Evolutionary conservation across 2,329 filamentous ascomycete genomes (phyloP).

Genomic region (Colletotrichum sp.): DNA sequence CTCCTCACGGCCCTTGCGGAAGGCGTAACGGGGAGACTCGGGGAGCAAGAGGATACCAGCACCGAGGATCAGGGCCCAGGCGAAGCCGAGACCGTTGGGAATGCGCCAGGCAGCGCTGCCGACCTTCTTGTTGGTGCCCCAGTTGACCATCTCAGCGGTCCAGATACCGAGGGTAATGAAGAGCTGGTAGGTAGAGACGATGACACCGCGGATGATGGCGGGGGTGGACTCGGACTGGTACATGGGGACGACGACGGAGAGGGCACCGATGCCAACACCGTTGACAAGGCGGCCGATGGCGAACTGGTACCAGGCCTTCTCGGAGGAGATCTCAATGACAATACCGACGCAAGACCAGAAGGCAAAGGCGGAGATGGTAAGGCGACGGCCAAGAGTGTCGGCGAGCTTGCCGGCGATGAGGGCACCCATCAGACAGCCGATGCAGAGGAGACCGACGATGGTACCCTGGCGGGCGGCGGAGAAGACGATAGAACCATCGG

Average conservation of each 20-base stretch:
- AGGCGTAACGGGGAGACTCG: constrained; percentile 59
- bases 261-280: constrained; percentile 68
- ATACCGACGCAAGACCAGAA: constrained; percentile 70
- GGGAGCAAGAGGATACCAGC: constrained; percentile 57
- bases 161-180: constrained; percentile 74
- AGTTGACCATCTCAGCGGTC: constrained; percentile 64
- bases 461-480: constrained; percentile 65
- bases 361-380: constrained; percentile 66
- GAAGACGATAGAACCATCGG: constrained; percentile 51
- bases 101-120: constrained; percentile 66
- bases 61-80: constrained; percentile 59
- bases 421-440: constrained; percentile 65
- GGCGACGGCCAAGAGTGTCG: constrained; percentile 65
- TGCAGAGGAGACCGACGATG: constrained; percentile 66
- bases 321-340: constrained; percentile 66
- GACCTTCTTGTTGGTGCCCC: constrained; percentile 55
- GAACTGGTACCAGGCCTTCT: constrained; percentile 65
- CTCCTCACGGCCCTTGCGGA: constrained; percentile 48
- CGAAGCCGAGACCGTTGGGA: constrained; percentile 61
- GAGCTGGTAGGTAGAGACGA: constrained; percentile 71
- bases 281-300: constrained; percentile 70
- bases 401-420: constrained; percentile 64
- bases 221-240: constrained; percentile 73
- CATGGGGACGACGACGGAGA: constrained; percentile 71
- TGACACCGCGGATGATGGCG: constrained; percentile 66